Evolutionary conservation across 768 basidiomycete genomes (phyloP).

Genomic region (Mycena rosella): DNA sequence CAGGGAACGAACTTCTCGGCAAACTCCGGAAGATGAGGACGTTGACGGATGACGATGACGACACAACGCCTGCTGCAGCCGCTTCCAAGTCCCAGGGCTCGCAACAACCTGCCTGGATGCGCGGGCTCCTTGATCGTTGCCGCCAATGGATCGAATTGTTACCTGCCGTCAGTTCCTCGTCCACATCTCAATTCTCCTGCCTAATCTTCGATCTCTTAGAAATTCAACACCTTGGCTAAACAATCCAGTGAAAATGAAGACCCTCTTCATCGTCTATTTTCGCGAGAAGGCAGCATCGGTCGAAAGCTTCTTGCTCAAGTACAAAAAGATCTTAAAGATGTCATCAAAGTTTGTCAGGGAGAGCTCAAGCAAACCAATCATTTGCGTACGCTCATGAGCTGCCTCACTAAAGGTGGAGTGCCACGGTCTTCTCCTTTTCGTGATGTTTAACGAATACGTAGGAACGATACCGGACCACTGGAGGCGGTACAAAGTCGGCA

Average conservation of each 20-base stretch:
- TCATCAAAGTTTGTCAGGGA: conserved; percentile 88
- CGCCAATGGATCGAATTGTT: conserved; percentile 85
- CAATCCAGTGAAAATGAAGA: conserved; percentile 80
- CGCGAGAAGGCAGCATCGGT: conserved; percentile 88
- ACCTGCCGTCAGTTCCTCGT: conserved; percentile 69
- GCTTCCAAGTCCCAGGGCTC: conserved; percentile 73
- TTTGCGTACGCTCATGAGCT: conserved; percentile 90
- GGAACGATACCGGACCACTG: conserved; percentile 92
- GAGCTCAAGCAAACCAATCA: conserved; percentile 96
- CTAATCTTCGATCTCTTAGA: conserved; percentile 53
- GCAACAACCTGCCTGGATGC: conserved; percentile 97
- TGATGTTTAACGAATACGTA: conserved; percentile 46
- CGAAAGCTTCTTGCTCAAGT: conserved; percentile 83
- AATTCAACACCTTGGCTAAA: conserved; percentile 73
- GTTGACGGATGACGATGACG: conserved; percentile 88
- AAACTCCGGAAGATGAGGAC: conserved; percentile 96
- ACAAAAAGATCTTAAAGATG: conserved; percentile 82
- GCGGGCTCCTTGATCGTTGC: conserved; percentile 82
- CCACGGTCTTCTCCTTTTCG: neutral
- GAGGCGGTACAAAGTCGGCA: conserved; percentile 90
- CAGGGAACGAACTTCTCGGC: conserved; percentile 84
- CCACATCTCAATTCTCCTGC: neutral
- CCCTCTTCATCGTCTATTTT: conserved; percentile 90
- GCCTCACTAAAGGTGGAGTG: conserved; percentile 85
- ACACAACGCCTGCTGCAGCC: conserved; percentile 62